phyloP scores from a whole-genome alignment of 2,329 filamentous ascomycete species.

The Xylariaceae sp. region DNA sequence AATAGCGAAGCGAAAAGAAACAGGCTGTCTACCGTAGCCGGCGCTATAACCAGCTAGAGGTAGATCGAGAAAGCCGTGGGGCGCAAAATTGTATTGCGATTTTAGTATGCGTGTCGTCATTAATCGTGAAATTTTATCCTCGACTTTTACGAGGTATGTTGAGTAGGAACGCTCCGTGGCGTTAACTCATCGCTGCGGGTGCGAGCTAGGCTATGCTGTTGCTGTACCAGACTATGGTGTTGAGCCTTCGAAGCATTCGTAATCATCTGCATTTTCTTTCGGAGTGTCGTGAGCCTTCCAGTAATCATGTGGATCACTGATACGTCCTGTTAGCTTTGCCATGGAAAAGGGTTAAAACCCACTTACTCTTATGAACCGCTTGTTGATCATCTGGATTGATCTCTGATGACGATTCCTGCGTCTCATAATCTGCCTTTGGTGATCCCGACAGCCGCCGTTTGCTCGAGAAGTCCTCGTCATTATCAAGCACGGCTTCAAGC shows the following conservation, averaged over 20 bases:
- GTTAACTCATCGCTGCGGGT: conserved; percentile 52
- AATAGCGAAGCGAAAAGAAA: conserved; percentile 5
- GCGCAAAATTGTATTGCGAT: conserved; percentile 29
- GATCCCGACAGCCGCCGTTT: conserved; percentile 36
- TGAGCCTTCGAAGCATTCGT: conserved; percentile 51
- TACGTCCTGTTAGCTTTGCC: conserved; percentile 28
- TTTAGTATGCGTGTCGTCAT: conserved; percentile 33
- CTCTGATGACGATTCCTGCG: conserved; percentile 42
- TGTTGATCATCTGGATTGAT: conserved; percentile 66
- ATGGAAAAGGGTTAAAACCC: not conserved
- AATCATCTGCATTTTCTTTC: conserved; percentile 57
- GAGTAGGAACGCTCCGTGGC: conserved; percentile 48
- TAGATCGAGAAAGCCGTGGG: conserved; percentile 28
- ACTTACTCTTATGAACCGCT: conserved; percentile 66
- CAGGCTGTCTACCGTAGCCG: conserved; percentile 8
- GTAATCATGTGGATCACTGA: conserved; percentile 59
- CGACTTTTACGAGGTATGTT: conserved; percentile 34
- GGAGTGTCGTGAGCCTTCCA: conserved; percentile 49
- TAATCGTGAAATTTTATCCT: conserved; percentile 26
- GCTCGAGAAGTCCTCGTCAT: conserved; percentile 55
- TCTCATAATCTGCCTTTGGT: conserved; percentile 40
- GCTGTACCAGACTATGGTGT: conserved; percentile 37
- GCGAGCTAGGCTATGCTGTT: conserved; percentile 38
- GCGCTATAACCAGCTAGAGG: conserved; percentile 11
- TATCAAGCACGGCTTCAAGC: conserved; percentile 89